phyloP scores from a whole-genome alignment of 2,329 filamentous ascomycete species.

The Orbilia brochopaga region DNA sequence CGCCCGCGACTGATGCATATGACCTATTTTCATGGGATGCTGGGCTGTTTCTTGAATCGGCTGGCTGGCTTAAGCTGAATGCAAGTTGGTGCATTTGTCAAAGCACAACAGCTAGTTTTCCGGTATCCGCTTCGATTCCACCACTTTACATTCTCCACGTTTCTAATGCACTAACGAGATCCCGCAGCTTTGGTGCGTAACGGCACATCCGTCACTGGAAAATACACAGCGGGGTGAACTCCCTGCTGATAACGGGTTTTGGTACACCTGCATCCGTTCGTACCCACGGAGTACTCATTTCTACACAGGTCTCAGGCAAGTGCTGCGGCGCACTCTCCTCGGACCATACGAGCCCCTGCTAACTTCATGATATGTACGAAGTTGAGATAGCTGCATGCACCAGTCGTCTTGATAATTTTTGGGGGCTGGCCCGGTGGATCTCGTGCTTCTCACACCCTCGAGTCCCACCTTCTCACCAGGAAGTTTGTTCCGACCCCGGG shows the following conservation, averaged over 20 bases:
- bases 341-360: slow-evolving; percentile 30
- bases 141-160: slow-evolving; percentile 42
- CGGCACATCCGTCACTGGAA: slow-evolving; percentile 26
- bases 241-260: too few species aligned
- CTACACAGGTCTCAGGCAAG: slow-evolving; percentile 36
- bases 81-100: neutral
- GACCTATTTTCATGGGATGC: neutral
- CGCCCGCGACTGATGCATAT: slow-evolving; percentile 19
- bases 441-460: slow-evolving; percentile 1
- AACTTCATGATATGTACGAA: neutral
- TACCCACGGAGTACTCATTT: too few species aligned
- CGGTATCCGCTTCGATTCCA: slow-evolving; percentile 18
- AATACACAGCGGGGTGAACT: slow-evolving; percentile 18
- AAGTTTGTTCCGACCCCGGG: slow-evolving; percentile 17
- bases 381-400: too few species aligned
- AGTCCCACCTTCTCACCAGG: slow-evolving; percentile 4
- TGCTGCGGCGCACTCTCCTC: slow-evolving; percentile 37
- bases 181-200: slow-evolving; percentile 39
- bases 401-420: too few species aligned
- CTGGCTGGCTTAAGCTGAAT: neutral
- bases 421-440: too few species aligned
- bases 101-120: neutral
- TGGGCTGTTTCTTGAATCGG: slow-evolving; percentile 18
- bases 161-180: slow-evolving; percentile 43
- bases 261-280: neutral